Evolutionary conservation across 2,329 filamentous ascomycete species (phyloP).

Genomic region (Epichloe glyceriae): DNA sequence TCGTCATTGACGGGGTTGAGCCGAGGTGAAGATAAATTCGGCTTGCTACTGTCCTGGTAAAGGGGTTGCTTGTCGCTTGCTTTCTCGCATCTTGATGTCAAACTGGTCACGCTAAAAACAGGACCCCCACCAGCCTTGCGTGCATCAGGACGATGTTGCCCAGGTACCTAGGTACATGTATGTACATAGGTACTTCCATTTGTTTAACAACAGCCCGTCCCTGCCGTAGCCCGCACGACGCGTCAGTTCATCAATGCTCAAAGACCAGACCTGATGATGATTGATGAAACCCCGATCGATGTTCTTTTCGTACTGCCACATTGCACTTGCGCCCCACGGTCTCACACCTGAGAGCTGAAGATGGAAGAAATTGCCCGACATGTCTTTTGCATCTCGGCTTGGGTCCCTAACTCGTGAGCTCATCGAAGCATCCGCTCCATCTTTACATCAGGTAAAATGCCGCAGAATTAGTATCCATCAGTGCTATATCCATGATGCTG

Average conservation of each 20-base stretch:
- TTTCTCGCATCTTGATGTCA: neutral
- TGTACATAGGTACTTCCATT: no score
- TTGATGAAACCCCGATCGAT: neutral
- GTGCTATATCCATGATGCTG: neutral
- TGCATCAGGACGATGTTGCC: neutral
- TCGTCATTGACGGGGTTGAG: neutral
- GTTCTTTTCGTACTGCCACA: neutral
- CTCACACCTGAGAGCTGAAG: neutral
- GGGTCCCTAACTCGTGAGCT: slow-evolving; percentile 57
- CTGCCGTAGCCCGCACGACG: neutral
- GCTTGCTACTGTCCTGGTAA: neutral
- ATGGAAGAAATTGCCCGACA: slow-evolving; percentile 21
- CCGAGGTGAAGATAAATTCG: neutral
- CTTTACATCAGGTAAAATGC: slow-evolving; percentile 35
- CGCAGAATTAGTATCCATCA: neutral
- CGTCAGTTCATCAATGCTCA: neutral
- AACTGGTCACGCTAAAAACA: neutral
- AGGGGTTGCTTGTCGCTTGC: neutral
- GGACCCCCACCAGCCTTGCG: neutral
- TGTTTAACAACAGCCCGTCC: no score
- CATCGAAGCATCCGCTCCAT: slow-evolving; percentile 48
- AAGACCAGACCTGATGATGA: neutral
- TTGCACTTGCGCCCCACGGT: neutral
- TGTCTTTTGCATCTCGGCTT: slow-evolving; percentile 59
- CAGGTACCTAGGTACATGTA: no score